Percentiles rank a stretch among this genome's conserved stretches.
Conservation (phyloP, 2,329 filamentous ascomycete species). For the Fusarium scirpi region DNA sequence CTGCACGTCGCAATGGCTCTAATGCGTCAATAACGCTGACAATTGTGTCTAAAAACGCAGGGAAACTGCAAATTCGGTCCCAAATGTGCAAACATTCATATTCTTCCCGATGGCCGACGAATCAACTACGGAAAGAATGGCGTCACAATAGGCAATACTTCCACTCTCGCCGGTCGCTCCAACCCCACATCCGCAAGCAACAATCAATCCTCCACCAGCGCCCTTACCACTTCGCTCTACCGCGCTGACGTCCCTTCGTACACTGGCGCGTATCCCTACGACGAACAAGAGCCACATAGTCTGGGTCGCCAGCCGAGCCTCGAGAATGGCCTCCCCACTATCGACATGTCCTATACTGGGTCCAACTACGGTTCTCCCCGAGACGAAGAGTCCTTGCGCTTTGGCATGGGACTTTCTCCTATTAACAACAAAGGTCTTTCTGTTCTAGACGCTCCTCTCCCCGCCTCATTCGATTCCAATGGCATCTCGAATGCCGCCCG, state of each 20-base stretch:
- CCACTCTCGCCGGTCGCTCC: slow-evolving; percentile 74
- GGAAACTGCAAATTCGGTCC: slow-evolving; percentile 99
- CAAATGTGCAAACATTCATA: slow-evolving; percentile 96
- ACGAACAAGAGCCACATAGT: slow-evolving; percentile 59
- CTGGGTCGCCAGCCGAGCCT: slow-evolving; percentile 63
- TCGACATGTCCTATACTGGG: slow-evolving; percentile 69
- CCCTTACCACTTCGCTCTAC: slow-evolving; percentile 71
- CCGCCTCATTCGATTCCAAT: slow-evolving; percentile 95
- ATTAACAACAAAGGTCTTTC: slow-evolving; percentile 78
- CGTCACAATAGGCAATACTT: slow-evolving; percentile 71
- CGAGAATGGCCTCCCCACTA: slow-evolving; percentile 67
- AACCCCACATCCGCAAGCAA: slow-evolving; percentile 56
- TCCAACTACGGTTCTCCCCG: slow-evolving; percentile 85
- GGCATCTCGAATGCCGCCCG: slow-evolving; percentile 92
- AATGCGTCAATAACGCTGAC: slow-evolving; percentile 28
- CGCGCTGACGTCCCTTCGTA: slow-evolving; percentile 56
- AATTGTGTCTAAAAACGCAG: slow-evolving; percentile 58
- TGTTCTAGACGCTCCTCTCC: slow-evolving; percentile 91
- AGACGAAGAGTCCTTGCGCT: slow-evolving; percentile 69
- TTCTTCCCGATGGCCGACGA: slow-evolving; percentile 91
- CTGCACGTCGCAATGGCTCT: slow-evolving; percentile 24
- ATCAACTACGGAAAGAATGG: slow-evolving; percentile 83
- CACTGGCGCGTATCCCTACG: slow-evolving; percentile 54
- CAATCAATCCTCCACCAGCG: slow-evolving; percentile 74
- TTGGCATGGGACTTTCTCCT: slow-evolving; percentile 83